These are phyloP conservation scores for Verticillium albo-atrum DNA, from an alignment of 2,329 filamentous ascomycete genomes.

Conservation along the genomic window DNA sequence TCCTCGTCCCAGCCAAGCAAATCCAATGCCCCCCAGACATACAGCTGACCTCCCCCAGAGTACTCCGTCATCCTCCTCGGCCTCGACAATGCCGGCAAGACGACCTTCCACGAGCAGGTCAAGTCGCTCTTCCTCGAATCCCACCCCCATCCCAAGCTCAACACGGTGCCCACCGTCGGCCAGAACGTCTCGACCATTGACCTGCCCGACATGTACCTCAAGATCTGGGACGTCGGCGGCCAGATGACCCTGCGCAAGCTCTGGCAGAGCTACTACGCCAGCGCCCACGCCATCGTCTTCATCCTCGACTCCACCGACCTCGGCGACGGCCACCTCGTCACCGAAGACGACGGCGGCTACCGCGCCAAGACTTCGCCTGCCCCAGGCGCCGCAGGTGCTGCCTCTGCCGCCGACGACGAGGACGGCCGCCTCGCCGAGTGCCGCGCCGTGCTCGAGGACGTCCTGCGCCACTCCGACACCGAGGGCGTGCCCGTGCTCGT, in stretches of 20 bases:
- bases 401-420: constrained; percentile 28
- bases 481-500: constrained; percentile 90
- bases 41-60: constrained; percentile 47
- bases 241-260: constrained; percentile 84
- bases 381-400: not conserved
- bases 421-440: constrained; percentile 77
- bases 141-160: constrained; percentile 60
- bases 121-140: constrained; percentile 76
- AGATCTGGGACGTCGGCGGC: constrained; percentile 97
- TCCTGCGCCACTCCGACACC: constrained; percentile 81
- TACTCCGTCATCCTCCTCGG: constrained; percentile 96
- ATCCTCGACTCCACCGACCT: constrained; percentile 95
- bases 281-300: constrained; percentile 95
- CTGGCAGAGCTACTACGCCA: constrained; percentile 94
- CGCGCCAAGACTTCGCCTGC: too few species aligned
- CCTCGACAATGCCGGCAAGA: constrained; percentile 97
- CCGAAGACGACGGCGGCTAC: not conserved
- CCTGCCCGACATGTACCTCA: constrained; percentile 91
- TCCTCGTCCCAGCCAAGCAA: not conserved
- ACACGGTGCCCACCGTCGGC: constrained; percentile 93
- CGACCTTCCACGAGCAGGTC: constrained; percentile 94
- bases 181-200: constrained; percentile 94
- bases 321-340: constrained; percentile 70
- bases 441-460: constrained; percentile 80
- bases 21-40: constrained; percentile 1